Evolutionary conservation across 345 rosid species (phyloP).

Genomic region (Syzygium aromaticum): DNA sequence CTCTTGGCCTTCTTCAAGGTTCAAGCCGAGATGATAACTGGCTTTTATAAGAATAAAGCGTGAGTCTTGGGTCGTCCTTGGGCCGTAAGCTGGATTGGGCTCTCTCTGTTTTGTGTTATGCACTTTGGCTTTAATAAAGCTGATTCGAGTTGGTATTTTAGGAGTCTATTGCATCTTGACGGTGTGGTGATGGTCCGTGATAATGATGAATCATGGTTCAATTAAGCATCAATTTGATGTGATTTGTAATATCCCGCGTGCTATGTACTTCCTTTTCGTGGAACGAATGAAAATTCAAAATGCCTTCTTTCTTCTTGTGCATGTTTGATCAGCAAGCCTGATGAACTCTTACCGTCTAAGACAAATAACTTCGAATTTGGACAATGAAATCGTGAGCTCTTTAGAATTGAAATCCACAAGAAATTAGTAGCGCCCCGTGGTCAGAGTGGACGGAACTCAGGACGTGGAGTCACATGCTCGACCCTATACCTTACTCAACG

Average conservation of each 20-base stretch:
- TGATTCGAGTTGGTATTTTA: background rate
- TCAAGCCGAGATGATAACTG: background rate
- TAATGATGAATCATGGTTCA: background rate
- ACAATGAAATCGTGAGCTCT: background rate
- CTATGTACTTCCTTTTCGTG: background rate
- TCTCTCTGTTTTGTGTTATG: background rate
- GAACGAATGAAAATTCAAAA: background rate
- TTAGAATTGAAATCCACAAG: background rate
- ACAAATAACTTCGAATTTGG: background rate
- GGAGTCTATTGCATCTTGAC: background rate
- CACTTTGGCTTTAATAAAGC: background rate
- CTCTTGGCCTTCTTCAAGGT: conserved; percentile 8
- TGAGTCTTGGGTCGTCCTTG: background rate
- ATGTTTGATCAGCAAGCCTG: background rate
- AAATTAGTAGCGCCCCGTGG: background rate
- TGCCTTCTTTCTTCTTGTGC: background rate
- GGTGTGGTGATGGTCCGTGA: background rate
- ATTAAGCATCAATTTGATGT: background rate
- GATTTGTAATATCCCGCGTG: background rate
- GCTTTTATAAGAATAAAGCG: background rate
- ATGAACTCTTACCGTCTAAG: background rate
- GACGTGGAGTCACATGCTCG: background rate
- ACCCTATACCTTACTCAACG: background rate
- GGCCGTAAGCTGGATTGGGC: background rate
- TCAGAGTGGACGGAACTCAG: background rate